Conservation (phyloP, 352 stramenopile species). For the Phytophthora podocarpi region DNA sequence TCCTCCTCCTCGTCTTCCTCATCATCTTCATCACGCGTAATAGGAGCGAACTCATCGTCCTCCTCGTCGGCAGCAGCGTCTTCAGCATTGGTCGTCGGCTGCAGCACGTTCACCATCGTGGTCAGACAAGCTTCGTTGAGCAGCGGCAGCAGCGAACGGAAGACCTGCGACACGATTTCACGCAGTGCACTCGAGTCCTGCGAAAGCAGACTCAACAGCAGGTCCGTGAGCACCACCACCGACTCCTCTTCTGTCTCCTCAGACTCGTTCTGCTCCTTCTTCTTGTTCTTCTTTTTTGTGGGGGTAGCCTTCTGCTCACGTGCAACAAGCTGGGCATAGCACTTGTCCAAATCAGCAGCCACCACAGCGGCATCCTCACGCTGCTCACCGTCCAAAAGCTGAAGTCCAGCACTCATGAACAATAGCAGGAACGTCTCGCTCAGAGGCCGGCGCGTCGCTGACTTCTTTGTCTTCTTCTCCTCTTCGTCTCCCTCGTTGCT, state of each 20-base stretch:
- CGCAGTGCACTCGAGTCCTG: slow-evolving; percentile 85
- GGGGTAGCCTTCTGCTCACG: slow-evolving; percentile 16
- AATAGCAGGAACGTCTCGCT: slow-evolving; percentile 72
- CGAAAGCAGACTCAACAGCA: slow-evolving; percentile 82
- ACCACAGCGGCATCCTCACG: slow-evolving; percentile 63
- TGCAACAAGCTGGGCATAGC: slow-evolving; percentile 59
- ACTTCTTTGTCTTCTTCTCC: slow-evolving; percentile 32
- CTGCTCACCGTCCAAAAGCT: slow-evolving; percentile 73
- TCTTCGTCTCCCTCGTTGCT: slow-evolving; percentile 38
- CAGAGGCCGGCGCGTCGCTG: slow-evolving; percentile 40
- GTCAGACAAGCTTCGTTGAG: slow-evolving; percentile 64
- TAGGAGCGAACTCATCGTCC: slow-evolving; percentile 53
- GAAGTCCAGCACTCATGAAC: slow-evolving; percentile 75
- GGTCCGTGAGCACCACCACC: slow-evolving; percentile 80
- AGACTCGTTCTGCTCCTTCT: slow-evolving; percentile 31
- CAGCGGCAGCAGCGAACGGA: slow-evolving; percentile 74
- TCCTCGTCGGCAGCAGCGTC: slow-evolving; percentile 39
- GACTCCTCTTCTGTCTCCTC: slow-evolving; percentile 45
- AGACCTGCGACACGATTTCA: slow-evolving; percentile 84
- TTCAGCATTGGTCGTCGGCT: slow-evolving; percentile 40
- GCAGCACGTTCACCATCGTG: slow-evolving; percentile 76
- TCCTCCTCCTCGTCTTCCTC: slow-evolving; percentile 45
- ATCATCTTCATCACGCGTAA: slow-evolving; percentile 36
- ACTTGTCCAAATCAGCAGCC: slow-evolving; percentile 71
- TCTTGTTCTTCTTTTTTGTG: slow-evolving; percentile 42